Percentiles rank a stretch among this genome's conserved stretches.
These are phyloP conservation scores for Miscanthus lutarioriparius DNA, from an alignment of 176 grass and related monocot species.

Conservation along the genomic window DNA sequence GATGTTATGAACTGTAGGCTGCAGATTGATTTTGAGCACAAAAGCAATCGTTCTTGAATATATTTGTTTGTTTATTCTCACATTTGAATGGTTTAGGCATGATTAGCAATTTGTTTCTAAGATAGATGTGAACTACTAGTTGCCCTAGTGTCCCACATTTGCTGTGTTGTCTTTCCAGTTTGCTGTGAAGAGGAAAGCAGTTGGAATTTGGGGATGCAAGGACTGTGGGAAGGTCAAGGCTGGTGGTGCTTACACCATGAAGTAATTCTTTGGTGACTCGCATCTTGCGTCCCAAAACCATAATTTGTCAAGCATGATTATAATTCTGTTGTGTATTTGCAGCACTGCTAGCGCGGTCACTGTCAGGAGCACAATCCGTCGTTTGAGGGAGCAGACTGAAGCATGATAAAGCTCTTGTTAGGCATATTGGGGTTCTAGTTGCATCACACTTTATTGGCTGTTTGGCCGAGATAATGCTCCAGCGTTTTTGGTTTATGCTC, in stretches of 20 bases:
- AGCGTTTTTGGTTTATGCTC: constrained; percentile 41
- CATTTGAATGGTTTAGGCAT: not conserved
- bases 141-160: not conserved
- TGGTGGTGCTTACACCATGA: constrained; percentile 84
- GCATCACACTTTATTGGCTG: constrained; percentile 10
- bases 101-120: not conserved
- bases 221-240: constrained; percentile 95
- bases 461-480: not conserved
- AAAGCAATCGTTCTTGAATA: not conserved
- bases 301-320: not conserved
- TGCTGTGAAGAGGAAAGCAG: constrained; percentile 93
- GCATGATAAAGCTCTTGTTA: constrained; percentile 29
- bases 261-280: constrained; percentile 43
- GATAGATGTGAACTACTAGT: not conserved
- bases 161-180: constrained; percentile 42
- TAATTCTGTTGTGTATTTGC: constrained; percentile 24
- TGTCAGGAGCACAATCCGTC: constrained; percentile 94
- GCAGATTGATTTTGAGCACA: not conserved
- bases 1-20: not conserved
- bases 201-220: constrained; percentile 99
- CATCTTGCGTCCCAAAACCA: not conserved
- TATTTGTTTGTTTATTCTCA: not conserved
- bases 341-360: constrained; percentile 93
- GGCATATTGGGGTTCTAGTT: not conserved
- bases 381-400: constrained; percentile 89